phyloP scores from a whole-genome alignment of 805 yeast genomes.

The Schwanniomyces sp. region DNA sequence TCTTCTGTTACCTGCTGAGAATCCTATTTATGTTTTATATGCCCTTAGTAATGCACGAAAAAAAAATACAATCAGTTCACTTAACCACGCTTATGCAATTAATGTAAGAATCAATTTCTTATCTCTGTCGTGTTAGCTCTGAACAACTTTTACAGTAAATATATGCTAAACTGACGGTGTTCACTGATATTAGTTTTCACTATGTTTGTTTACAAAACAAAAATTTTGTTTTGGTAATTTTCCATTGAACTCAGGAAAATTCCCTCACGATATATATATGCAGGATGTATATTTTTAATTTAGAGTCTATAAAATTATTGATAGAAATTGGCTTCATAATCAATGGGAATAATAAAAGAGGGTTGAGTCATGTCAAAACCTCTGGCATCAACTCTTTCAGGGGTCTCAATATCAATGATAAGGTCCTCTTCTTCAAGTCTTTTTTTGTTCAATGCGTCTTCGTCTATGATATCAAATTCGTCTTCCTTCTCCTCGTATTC shows the following conservation, averaged over 20 bases:
- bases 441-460: constrained; percentile 60
- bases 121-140: not conserved
- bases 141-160: not conserved
- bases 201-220: constrained; percentile 21
- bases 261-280: not conserved
- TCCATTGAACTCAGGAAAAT: constrained; percentile 4
- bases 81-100: not conserved
- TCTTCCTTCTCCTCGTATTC: constrained; percentile 87
- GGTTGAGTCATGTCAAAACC: constrained; percentile 55
- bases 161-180: not conserved
- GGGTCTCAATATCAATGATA: constrained; percentile 62
- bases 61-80: not conserved
- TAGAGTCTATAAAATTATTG: not conserved
- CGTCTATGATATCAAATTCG: constrained; percentile 81
- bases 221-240: constrained; percentile 11
- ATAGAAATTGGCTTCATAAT: constrained; percentile 18
- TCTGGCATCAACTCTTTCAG: constrained; percentile 68
- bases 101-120: not conserved
- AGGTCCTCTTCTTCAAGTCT: constrained; percentile 64
- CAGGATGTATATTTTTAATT: constrained; percentile 1
- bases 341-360: constrained; percentile 63
- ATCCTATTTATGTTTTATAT: not conserved
- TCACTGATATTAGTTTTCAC: not conserved
- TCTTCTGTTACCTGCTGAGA: not conserved
- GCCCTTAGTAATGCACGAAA: not conserved